Conservation (phyloP, 2,329 filamentous ascomycete species). For the Ophiostoma piceae region DNA sequence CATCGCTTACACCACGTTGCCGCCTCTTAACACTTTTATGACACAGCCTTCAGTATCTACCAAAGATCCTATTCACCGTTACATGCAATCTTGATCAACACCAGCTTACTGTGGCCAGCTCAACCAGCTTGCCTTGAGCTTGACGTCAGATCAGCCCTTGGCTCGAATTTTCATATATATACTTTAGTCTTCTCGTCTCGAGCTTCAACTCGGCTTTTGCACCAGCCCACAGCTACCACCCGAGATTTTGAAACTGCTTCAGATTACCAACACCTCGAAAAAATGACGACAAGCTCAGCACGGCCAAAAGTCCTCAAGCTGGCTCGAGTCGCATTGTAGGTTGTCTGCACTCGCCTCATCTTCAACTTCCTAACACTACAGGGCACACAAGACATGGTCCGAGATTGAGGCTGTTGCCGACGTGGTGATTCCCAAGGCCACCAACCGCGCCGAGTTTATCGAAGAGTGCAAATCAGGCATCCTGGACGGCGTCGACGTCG, state of each 20-base stretch:
- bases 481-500: slow-evolving; percentile 24
- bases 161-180: background rate
- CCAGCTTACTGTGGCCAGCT: background rate
- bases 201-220: background rate
- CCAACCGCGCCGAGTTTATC: slow-evolving; percentile 24
- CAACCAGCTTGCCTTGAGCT: background rate
- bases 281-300: slow-evolving; percentile 4
- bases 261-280: background rate
- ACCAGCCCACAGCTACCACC: no score
- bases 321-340: slow-evolving; percentile 18
- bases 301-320: slow-evolving; percentile 12
- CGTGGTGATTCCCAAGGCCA: slow-evolving; percentile 43
- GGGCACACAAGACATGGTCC: slow-evolving; percentile 62
- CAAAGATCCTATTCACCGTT: background rate
- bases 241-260: background rate
- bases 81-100: background rate
- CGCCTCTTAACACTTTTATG: background rate
- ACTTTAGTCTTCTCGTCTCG: background rate
- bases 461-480: slow-evolving; percentile 25
- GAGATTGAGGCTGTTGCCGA: slow-evolving; percentile 57
- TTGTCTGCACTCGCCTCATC: slow-evolving; percentile 23
- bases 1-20: background rate
- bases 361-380: slow-evolving; percentile 32
- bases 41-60: background rate
- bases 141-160: background rate